phyloP scores from a whole-genome alignment of 306 rosid genomes.

The Ceratonia siliqua region DNA sequence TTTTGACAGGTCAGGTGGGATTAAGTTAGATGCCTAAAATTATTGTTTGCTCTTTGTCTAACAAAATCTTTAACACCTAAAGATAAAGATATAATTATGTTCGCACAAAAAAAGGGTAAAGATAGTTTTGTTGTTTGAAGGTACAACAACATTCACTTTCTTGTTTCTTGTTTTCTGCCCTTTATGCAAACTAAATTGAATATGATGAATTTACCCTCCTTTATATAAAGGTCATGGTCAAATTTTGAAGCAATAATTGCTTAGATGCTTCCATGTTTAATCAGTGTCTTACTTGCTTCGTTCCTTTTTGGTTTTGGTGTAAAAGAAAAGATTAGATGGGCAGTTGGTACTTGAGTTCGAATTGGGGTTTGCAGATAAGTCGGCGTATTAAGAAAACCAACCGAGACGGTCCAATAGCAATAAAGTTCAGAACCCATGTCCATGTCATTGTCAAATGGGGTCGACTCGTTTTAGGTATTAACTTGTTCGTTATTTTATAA shows the following conservation, averaged over 20 bases:
- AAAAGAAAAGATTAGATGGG: not conserved
- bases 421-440: not conserved
- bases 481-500: not conserved
- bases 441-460: not conserved
- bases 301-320: not conserved
- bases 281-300: not conserved
- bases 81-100: not conserved
- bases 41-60: not conserved
- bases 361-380: not conserved
- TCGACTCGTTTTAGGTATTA: no score
- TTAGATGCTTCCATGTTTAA: constrained; percentile 7
- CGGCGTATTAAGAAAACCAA: no score
- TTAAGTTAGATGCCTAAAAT: not conserved
- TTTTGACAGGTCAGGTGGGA: constrained; percentile 1
- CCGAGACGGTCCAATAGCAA: constrained; percentile 12
- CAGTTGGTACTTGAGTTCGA: not conserved
- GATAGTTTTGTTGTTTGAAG: not conserved
- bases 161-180: no score
- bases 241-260: constrained; percentile 13
- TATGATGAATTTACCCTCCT: not conserved
- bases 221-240: not conserved
- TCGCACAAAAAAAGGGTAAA: not conserved
- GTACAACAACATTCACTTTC: no score
- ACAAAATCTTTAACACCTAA: not conserved
- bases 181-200: not conserved